Evolutionary conservation across 2,329 filamentous ascomycete genomes (phyloP).

Genomic region (Xylaria sp.): DNA sequence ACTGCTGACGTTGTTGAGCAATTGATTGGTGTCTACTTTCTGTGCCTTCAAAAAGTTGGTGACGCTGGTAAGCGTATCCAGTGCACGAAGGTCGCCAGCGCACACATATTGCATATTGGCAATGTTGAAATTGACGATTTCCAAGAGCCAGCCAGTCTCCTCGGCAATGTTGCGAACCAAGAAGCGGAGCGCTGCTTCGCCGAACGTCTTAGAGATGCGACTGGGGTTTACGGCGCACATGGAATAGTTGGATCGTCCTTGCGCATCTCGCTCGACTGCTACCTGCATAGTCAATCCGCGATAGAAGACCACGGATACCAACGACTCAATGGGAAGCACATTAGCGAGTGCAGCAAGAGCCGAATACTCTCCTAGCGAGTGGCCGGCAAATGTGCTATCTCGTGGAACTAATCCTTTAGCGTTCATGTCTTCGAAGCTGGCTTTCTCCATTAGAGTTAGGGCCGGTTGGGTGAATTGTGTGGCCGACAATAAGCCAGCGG

Average conservation of each 20-base stretch:
- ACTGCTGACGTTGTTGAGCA: constrained; percentile 86
- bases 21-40: constrained; percentile 95
- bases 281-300: constrained; percentile 99
- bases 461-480: constrained; percentile 99
- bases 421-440: constrained; percentile 94
- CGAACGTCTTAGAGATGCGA: constrained; percentile 98
- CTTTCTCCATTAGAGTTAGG: constrained; percentile 99
- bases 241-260: constrained; percentile 95
- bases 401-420: constrained; percentile 94
- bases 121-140: constrained; percentile 98
- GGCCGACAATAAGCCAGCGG: constrained; percentile 92
- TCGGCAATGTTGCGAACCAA: constrained; percentile 96
- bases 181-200: constrained; percentile 95
- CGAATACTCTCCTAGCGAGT: constrained; percentile 98
- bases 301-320: constrained; percentile 99
- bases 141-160: constrained; percentile 92
- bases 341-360: constrained; percentile 95
- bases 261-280: constrained; percentile 93
- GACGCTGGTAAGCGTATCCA: constrained; percentile 80
- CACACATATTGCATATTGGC: constrained; percentile 81
- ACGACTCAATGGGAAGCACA: constrained; percentile 99
- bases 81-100: constrained; percentile 74
- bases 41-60: constrained; percentile 96
- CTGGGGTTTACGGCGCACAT: constrained; percentile 99
- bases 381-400: constrained; percentile 97